phyloP scores from a whole-genome alignment of 129 eudicot genomes.

The Pseudognaphalium luteoalbum region DNA sequence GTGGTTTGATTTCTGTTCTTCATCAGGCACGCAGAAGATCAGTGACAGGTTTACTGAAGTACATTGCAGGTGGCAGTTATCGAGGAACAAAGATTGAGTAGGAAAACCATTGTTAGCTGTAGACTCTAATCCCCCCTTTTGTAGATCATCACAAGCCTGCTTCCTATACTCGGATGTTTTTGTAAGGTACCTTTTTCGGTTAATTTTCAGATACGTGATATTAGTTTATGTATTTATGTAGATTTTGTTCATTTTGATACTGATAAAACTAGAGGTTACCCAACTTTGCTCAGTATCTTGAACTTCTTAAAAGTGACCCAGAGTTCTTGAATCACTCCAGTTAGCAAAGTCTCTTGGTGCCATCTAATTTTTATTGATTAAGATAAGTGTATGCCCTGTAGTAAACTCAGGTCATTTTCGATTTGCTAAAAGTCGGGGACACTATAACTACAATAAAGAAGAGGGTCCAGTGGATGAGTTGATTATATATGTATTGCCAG shows the following conservation, averaged over 20 bases:
- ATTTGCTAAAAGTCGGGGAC: not conserved
- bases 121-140: not conserved
- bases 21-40: constrained; percentile 9
- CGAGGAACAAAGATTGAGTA: not conserved
- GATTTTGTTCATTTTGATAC: not conserved
- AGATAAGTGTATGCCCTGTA: not conserved
- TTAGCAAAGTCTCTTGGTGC: not conserved
- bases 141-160: not conserved
- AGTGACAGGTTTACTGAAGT: not conserved
- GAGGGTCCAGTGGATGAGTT: not conserved
- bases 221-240: not conserved
- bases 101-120: not conserved
- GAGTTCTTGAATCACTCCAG: not conserved
- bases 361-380: too few relatives aligned
- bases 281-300: not conserved
- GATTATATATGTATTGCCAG: not conserved
- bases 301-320: not conserved
- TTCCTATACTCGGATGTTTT: not conserved
- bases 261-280: not conserved
- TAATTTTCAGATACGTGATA: constrained; percentile 1
- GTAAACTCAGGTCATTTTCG: not conserved
- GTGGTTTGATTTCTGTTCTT: not conserved
- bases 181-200: not conserved
- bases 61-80: not conserved
- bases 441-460: not conserved